These are phyloP conservation scores for Priceomyces medius DNA, from an alignment of 805 yeast species.

Conservation along the genomic window DNA sequence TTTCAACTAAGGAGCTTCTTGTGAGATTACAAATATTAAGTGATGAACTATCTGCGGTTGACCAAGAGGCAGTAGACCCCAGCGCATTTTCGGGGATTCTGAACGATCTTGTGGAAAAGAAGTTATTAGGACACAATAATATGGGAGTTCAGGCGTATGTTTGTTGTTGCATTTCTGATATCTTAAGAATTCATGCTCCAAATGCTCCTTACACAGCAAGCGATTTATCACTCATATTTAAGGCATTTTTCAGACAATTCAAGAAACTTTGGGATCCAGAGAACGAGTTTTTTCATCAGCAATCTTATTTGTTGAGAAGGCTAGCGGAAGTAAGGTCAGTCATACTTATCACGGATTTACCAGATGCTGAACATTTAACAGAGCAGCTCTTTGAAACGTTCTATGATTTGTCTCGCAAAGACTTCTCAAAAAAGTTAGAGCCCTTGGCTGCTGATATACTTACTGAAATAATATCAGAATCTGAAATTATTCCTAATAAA, in stretches of 20 bases:
- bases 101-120: conserved; percentile 54
- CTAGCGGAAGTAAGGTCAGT: conserved; percentile 75
- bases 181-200: conserved; percentile 79
- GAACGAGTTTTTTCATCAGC: conserved; percentile 61
- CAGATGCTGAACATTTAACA: conserved; percentile 56
- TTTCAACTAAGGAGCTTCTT: conserved; percentile 61
- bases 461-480: conserved; percentile 71
- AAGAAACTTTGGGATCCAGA: conserved; percentile 52
- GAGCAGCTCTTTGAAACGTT: conserved; percentile 58
- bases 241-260: conserved; percentile 63
- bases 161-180: conserved; percentile 74
- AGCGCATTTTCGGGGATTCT: conserved; percentile 42
- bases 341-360: conserved; percentile 72
- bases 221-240: conserved; percentile 64
- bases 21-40: conserved; percentile 55
- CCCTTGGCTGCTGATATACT: conserved; percentile 68
- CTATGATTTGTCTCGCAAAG: conserved; percentile 49
- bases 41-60: conserved; percentile 60
- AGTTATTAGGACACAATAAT: conserved; percentile 60
- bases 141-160: conserved; percentile 65
- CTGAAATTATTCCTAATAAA: conserved; percentile 58
- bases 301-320: conserved; percentile 61
- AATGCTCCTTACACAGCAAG: conserved; percentile 79
- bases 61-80: conserved; percentile 58
- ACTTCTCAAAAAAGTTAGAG: conserved; percentile 54